Conservation (phyloP, 495 filamentous ascomycete species). For the Podospora pseudoanserina region DNA sequence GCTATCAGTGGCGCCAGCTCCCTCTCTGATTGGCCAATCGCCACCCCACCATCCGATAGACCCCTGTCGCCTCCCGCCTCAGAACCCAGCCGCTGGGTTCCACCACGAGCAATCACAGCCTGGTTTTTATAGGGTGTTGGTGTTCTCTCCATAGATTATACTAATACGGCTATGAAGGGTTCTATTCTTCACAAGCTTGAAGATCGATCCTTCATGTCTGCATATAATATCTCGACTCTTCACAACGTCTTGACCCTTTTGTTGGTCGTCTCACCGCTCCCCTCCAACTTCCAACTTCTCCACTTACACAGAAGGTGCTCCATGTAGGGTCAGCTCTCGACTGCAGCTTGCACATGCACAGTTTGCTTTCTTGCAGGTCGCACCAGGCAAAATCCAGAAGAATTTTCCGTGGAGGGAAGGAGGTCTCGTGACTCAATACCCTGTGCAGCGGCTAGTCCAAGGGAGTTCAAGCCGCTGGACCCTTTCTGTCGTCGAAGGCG, state of each 20-base stretch:
- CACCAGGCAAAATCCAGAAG: neutral
- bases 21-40: conserved; percentile 20
- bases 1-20: conserved; percentile 17
- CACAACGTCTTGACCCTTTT: neutral
- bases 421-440: neutral
- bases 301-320: neutral
- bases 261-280: neutral
- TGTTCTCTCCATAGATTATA: neutral
- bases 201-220: too few relatives aligned
- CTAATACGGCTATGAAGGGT: neutral
- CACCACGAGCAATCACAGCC: neutral
- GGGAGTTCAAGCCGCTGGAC: neutral
- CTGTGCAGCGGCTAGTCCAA: neutral
- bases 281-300: neutral
- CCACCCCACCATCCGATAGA: neutral
- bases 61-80: conserved; percentile 1
- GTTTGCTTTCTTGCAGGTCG: neutral
- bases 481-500: neutral
- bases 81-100: neutral
- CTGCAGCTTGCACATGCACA: neutral
- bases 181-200: neutral
- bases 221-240: too few relatives aligned
- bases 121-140: neutral
- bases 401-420: neutral
- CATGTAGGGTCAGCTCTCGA: neutral